Evolutionary conservation across 495 filamentous ascomycete genomes (phyloP).

Genomic region (Ramalina peruviana): DNA sequence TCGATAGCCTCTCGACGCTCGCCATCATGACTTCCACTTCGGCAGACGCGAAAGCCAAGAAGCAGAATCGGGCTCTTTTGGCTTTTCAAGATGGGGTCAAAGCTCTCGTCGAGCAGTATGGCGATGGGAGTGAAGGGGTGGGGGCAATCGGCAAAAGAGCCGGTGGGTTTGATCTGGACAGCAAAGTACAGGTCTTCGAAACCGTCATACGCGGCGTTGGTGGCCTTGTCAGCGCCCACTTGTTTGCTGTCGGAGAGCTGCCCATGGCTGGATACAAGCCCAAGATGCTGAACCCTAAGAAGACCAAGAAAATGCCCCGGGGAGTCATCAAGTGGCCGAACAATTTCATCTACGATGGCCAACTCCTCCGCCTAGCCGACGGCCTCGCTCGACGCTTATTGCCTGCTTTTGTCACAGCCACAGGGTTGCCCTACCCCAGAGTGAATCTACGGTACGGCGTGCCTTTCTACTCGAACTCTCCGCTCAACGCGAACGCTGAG

Average conservation of each 20-base stretch:
- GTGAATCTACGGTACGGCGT: constrained; percentile 89
- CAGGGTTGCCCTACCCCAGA: constrained; percentile 84
- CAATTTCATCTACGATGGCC: constrained; percentile 76
- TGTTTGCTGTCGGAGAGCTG: constrained; percentile 80
- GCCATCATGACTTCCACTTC: constrained; percentile 72
- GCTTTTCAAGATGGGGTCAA: constrained; percentile 74
- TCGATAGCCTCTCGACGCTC: constrained; percentile 87
- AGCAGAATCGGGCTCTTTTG: constrained; percentile 48
- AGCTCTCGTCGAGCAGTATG: constrained; percentile 71
- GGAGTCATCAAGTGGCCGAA: constrained; percentile 54
- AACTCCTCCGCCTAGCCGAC: constrained; percentile 69
- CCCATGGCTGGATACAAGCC: constrained; percentile 68
- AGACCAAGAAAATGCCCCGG: constrained; percentile 17
- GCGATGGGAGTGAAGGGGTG: constrained; percentile 60
- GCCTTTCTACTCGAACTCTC: constrained; percentile 77
- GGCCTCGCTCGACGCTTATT: constrained; percentile 74
- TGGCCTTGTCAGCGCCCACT: constrained; percentile 79
- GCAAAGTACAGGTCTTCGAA: constrained; percentile 97
- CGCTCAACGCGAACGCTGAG: constrained; percentile 38
- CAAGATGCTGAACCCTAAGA: constrained; percentile 23
- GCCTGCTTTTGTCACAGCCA: constrained; percentile 79
- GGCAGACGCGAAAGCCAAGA: constrained; percentile 32
- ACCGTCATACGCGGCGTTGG: constrained; percentile 90
- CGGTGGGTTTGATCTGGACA: constrained; percentile 89
- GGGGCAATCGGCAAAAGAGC: constrained; percentile 55